Base-by-base conservation (phyloP, 2,329 filamentous ascomycete species). In the Orbilia ellipsospora region DNA sequence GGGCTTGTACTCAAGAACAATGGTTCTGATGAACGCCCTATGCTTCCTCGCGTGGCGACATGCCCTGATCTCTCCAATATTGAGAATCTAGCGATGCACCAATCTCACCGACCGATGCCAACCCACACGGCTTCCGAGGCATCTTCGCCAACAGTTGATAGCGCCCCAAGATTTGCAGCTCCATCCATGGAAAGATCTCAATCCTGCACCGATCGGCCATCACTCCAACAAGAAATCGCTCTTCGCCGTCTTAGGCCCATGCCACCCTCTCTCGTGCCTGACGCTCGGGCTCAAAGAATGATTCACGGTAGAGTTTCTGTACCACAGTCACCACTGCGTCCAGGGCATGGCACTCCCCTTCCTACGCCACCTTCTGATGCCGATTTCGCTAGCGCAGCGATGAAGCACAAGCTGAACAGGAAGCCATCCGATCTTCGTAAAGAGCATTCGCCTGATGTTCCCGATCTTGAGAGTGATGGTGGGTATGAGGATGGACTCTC, bases 361-460 rank as follows among this genome's bases (percentile, higher is more conserved):
- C 72, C 64, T 20, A 75, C 72, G 45, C 72, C 72, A 55, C 72
- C 72, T 16, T 75, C 72, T 10, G 72, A 75, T 56, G 64, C 72
- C 59, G 72, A 75, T 51, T 75, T 75, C 42, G 64, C 64, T 45
- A 75, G 23, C 40, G 64, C 64, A 28, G 45, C 52, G 2, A 63
- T 65, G 61, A 63, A 69, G 52, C 72, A 75, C 62, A 75, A 69
- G 52, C 50, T 75, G 42, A 69, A 69, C 2, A 63, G 72, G 23
- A 75, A 75, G 40, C 72, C 72, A 45, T 75, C 72, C 44, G 72
- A 75, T 54, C 72, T 75, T 55, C 69, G 63, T 44, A 75, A 75
- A 56, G 72, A 75, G 51, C 72, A 75, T 52, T 69, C 72, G 10
- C 72, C 72, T 15, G 70, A 74, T n/a, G 64, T 75, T 64, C 72